Evolutionary conservation across 768 basidiomycete genomes (phyloP).

Genomic region (Leucocoprinus sp.): DNA sequence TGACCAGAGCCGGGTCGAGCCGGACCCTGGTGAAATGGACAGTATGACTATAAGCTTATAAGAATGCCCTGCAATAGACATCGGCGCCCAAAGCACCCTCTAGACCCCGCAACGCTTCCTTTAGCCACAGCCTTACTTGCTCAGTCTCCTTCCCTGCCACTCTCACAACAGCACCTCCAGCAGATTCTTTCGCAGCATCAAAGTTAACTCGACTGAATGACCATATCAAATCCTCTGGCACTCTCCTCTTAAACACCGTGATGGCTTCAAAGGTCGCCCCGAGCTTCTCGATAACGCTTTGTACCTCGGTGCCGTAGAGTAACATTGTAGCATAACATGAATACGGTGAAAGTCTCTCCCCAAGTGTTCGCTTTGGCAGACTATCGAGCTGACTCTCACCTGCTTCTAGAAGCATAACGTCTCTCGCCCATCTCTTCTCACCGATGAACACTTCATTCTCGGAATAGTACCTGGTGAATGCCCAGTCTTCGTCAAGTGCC

Average conservation of each 20-base stretch:
- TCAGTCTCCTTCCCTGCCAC: constrained; percentile 75
- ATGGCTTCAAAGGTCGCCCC: constrained; percentile 40
- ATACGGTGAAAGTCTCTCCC: constrained; percentile 66
- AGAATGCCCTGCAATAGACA: constrained; percentile 56
- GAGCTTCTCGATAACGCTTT: constrained; percentile 40
- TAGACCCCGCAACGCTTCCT: constrained; percentile 40
- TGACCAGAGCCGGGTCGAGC: no score
- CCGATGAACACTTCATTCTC: constrained; percentile 74
- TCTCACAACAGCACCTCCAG: constrained; percentile 53
- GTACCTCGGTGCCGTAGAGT: constrained; percentile 62
- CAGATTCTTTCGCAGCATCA: constrained; percentile 14
- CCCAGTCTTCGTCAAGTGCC: constrained; percentile 83
- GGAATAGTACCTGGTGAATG: constrained; percentile 76
- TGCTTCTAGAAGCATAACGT: constrained; percentile 65
- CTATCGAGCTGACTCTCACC: constrained; percentile 19
- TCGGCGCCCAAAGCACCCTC: constrained; percentile 53
- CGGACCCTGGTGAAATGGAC: no score
- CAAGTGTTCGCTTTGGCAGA: constrained; percentile 40
- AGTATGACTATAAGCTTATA: no score
- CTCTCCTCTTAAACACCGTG: constrained; percentile 53
- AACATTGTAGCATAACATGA: constrained; percentile 86
- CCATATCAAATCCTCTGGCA: constrained; percentile 70
- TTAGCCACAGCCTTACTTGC: constrained; percentile 63
- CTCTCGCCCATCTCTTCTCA: constrained; percentile 60
- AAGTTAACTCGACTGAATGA: constrained; percentile 53